Evolutionary conservation across 2,329 filamentous ascomycete genomes (phyloP), one percentile per base, ranked within the genome.

Genomic region (Cyphellophora attinorum): DNA sequence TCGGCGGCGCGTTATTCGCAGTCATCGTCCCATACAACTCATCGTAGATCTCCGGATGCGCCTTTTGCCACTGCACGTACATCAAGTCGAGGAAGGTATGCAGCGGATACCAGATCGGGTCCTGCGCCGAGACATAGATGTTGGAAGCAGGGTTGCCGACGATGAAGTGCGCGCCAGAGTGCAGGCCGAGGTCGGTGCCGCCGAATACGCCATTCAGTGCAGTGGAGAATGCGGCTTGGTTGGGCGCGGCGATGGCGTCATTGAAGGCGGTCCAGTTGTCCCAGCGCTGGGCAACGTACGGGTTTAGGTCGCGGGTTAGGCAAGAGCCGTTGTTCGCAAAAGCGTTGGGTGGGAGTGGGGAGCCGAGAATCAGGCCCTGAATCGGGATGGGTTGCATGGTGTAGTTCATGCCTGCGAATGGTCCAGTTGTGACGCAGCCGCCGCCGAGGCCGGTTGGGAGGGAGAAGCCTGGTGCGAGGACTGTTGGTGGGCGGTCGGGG

Each of bases 101-200:
- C 23, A 46, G 37, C 11, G 39, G 38, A 39, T 43, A 50, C 44
- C 44, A 50, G 29, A 49, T 46, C 2, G 48, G 48, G 34, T 50
- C 48, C 36, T 39, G 36, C 5, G 42, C 39, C 5, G 44, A 47
- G 6, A 46, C 44, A 27, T 44, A 50, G 13, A 49, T 43, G 29
- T 39, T 41, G n/a, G 46, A 47, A 4, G 34, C 46, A n/a, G 45
- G 46, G 21, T 38, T 33, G 8, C 48, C 48, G 27, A 50, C 37
- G 15, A 42, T 40, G 37, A 50, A 50, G 33, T 50, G 48, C 33
- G 44, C 48, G n/a, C 46, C 48, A 6, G 48, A 47, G 23, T 50
- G 48, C 18, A 50, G 27, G 17, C 46, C 48, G 11, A 50, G 34
- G 14, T 18, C 13, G 27, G 33, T 34, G n/a, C 42, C 40, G 21